These are phyloP conservation scores for Collybia sordida DNA, from an alignment of 768 basidiomycete species.

Conservation along the genomic window DNA sequence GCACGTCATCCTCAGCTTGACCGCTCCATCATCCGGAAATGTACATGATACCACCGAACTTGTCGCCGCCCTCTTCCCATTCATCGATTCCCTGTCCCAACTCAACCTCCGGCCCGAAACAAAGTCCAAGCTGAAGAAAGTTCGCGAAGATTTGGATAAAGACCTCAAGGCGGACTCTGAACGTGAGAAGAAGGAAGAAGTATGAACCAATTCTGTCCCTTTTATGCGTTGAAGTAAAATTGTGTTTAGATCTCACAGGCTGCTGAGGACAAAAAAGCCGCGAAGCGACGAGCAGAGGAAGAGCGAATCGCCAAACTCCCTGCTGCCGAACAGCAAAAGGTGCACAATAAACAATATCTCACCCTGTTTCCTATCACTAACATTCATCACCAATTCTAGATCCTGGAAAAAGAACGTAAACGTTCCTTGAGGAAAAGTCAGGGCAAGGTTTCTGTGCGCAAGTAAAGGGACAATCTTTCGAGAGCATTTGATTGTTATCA, in stretches of 20 bases:
- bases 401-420: conserved; percentile 77
- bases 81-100: conserved; percentile 68
- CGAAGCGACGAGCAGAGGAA: conserved; percentile 72
- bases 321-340: conserved; percentile 83
- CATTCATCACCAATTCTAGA: conserved; percentile 29
- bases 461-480: conserved; percentile 30
- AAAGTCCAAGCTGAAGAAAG: conserved; percentile 69
- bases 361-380: not conserved
- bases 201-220: conserved; percentile 16
- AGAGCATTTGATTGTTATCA: conserved; percentile 9
- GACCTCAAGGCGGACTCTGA: conserved; percentile 65
- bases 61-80: conserved; percentile 66
- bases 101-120: conserved; percentile 79
- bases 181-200: conserved; percentile 73
- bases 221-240: not conserved
- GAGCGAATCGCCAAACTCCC: conserved; percentile 73
- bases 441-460: conserved; percentile 54
- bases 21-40: conserved; percentile 48
- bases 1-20: conserved; percentile 71
- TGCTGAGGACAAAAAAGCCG: conserved; percentile 67
- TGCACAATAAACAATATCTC: conserved; percentile 20
- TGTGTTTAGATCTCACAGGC: conserved; percentile 36
- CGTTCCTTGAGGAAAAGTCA: conserved; percentile 69
- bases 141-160: conserved; percentile 70
- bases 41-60: conserved; percentile 54